Conservation (phyloP, 1,139 yeast genomes). For the Maudiozyma humilis region DNA sequence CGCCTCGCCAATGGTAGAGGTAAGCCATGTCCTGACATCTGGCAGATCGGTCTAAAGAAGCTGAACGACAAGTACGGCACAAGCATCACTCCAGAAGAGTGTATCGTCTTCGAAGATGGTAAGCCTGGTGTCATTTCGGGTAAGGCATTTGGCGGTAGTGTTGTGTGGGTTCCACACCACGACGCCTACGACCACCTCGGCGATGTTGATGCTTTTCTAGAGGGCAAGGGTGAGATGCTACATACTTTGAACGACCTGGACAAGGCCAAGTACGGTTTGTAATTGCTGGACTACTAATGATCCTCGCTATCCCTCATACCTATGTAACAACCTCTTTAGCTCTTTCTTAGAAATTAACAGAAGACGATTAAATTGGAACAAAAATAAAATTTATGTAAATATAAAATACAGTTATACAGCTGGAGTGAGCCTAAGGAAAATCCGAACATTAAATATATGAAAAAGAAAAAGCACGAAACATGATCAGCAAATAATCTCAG, state of each 20-base stretch:
- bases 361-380: background rate
- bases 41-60: constrained; percentile 69
- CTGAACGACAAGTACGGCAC: constrained; percentile 46
- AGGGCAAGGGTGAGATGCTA: constrained; percentile 50
- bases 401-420: background rate
- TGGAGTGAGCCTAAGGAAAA: background rate
- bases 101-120: constrained; percentile 90
- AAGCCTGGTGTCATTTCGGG: constrained; percentile 84
- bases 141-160: constrained; percentile 71
- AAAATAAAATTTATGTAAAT: background rate
- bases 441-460: background rate
- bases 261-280: constrained; percentile 39
- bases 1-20: constrained; percentile 80
- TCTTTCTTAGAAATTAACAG: too few species aligned
- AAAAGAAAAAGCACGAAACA: background rate
- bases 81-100: constrained; percentile 60
- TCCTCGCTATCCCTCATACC: too few species aligned
- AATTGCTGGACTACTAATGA: too few species aligned
- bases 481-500: background rate
- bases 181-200: constrained; percentile 51
- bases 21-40: constrained; percentile 88
- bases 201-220: constrained; percentile 42
- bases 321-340: too few species aligned
- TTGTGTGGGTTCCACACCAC: constrained; percentile 86
- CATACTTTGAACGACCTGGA: constrained; percentile 49